phyloP scores from a whole-genome alignment of 257 asterid species.

The Gentiana dahurica region DNA sequence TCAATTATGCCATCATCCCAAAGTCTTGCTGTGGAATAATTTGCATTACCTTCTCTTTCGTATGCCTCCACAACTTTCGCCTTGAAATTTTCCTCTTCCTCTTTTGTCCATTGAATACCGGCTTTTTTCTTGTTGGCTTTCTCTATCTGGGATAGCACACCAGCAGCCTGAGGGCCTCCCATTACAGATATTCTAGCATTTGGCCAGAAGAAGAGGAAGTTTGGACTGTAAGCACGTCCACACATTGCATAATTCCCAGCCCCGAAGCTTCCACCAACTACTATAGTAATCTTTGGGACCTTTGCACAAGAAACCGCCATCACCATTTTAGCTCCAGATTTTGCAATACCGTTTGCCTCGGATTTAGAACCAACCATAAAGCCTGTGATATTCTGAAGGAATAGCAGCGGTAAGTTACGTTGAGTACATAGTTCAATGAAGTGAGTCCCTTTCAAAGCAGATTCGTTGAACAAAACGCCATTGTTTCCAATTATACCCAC shows the following conservation, averaged over 20 bases:
- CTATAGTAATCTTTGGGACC: constrained; percentile 89
- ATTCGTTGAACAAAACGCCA: constrained; percentile 84
- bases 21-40: constrained; percentile 85
- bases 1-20: constrained; percentile 98
- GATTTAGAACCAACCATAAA: constrained; percentile 99
- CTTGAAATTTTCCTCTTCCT: constrained; percentile 78
- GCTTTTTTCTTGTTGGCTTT: constrained; percentile 57
- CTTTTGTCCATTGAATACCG: constrained; percentile 77
- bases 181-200: constrained; percentile 93
- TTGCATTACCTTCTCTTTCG: constrained; percentile 79
- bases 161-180: constrained; percentile 99
- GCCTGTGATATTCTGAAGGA: constrained; percentile 96
- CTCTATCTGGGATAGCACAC: constrained; percentile 84
- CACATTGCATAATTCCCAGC: constrained; percentile 99
- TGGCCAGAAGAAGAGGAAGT: constrained; percentile 95
- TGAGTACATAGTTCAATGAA: constrained; percentile 89
- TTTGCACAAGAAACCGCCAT: constrained; percentile 99
- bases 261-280: constrained; percentile 96
- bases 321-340: constrained; percentile 99
- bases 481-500: constrained; percentile 95
- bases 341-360: constrained; percentile 95
- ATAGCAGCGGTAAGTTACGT: constrained; percentile 80
- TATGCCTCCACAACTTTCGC: constrained; percentile 67
- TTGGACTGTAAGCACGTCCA: constrained; percentile 96
- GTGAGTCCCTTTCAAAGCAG: constrained; percentile 97